phyloP scores from a whole-genome alignment of 371 early-diverging fungal genomes.

The Mucor sp. region DNA sequence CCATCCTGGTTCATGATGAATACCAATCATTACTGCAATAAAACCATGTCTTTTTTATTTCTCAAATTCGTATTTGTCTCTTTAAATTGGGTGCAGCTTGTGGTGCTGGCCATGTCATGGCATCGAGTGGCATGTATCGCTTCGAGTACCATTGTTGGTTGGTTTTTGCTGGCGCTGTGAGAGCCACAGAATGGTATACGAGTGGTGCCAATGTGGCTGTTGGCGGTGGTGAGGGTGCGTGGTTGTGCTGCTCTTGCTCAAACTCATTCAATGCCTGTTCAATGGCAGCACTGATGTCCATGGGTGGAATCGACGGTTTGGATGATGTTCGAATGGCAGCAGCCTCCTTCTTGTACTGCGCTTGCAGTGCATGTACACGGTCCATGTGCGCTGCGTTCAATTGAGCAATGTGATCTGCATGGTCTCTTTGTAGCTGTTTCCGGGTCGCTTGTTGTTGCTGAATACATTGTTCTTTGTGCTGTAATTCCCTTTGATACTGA shows the following conservation, averaged over 20 bases:
- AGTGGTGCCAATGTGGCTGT: background rate
- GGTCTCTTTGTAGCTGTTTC: background rate
- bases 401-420: constrained; percentile 6
- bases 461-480: background rate
- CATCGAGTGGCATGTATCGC: constrained; percentile 20
- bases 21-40: background rate
- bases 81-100: constrained; percentile 11
- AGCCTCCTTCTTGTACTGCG: background rate
- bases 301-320: background rate
- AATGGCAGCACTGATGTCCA: constrained; percentile 3
- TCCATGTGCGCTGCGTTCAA: background rate
- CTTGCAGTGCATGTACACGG: background rate
- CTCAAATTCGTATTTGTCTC: too few species aligned
- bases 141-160: constrained; percentile 19
- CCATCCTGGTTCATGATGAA: background rate
- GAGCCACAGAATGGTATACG: background rate
- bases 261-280: constrained; percentile 20
- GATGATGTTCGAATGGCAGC: background rate
- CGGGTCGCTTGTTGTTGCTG: background rate
- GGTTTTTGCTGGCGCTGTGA: background rate
- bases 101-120: constrained; percentile 31
- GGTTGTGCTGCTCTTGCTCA: constrained; percentile 26
- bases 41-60: background rate
- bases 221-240: background rate
- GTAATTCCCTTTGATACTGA: background rate